phyloP scores from a whole-genome alignment of 306 rosid genomes.

The Cucurbita moschata region DNA sequence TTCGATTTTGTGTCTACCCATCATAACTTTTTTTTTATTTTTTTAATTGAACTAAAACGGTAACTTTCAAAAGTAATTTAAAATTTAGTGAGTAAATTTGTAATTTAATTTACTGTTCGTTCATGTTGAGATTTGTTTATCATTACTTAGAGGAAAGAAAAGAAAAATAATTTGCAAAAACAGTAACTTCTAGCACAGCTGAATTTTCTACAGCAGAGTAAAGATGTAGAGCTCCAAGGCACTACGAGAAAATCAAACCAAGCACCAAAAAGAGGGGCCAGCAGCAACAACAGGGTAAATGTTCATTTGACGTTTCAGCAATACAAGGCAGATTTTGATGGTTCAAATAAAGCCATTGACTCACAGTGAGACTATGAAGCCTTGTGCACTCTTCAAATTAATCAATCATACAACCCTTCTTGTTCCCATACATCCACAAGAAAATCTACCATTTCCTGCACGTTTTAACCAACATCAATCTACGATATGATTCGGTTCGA shows the following conservation, averaged over 20 bases:
- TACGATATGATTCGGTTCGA: background rate
- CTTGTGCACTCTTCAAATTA: background rate
- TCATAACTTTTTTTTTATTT: no score
- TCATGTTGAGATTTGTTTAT: background rate
- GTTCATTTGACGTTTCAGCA: background rate
- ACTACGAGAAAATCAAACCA: background rate
- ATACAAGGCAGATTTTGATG: background rate
- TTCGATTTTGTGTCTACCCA: no score
- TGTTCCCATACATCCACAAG: conserved; percentile 92
- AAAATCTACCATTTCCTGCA: conserved; percentile 96
- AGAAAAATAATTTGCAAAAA: background rate
- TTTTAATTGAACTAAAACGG: no score
- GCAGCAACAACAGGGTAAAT: background rate
- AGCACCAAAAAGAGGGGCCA: background rate
- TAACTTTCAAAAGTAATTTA: no score
- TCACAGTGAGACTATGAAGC: background rate
- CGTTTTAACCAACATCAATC: background rate
- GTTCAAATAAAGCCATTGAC: background rate
- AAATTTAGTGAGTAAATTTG: no score
- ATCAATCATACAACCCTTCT: conserved; percentile 76
- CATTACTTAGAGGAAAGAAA: background rate
- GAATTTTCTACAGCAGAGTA: background rate
- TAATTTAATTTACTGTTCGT: no score
- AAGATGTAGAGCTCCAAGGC: background rate
- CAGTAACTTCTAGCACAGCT: background rate